A percentile compares a stretch with the other conserved stretches of the same genome.
phyloP scores from a whole-genome alignment of 768 basidiomycete genomes.

The Lentinula raphanica region DNA sequence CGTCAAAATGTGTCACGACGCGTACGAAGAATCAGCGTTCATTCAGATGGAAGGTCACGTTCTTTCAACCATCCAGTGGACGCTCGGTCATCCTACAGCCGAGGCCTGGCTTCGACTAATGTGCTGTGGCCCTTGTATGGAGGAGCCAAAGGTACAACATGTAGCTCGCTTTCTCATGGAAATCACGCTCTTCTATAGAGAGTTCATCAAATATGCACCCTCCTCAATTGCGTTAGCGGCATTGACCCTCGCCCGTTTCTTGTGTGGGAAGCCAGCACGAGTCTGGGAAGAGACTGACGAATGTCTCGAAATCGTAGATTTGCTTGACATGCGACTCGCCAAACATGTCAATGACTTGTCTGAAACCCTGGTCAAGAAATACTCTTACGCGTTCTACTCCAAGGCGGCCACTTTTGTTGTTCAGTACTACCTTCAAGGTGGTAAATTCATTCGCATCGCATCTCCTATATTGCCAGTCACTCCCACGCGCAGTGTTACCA shows the following conservation, averaged over 20 bases:
- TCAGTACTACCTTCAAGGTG: conserved; percentile 90
- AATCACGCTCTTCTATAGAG: conserved; percentile 95
- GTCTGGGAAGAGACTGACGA: conserved; percentile 83
- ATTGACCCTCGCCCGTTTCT: conserved; percentile 81
- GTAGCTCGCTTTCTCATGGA: conserved; percentile 99
- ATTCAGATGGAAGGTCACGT: conserved; percentile 99
- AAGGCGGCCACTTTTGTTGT: conserved; percentile 92
- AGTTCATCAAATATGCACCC: conserved; percentile 82
- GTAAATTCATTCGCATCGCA: conserved; percentile 55
- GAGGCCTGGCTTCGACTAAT: conserved; percentile 93
- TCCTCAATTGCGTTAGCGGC: conserved; percentile 89
- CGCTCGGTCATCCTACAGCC: conserved; percentile 93
- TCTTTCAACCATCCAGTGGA: conserved; percentile 93
- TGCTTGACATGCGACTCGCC: conserved; percentile 80
- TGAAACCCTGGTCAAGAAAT: conserved; percentile 96
- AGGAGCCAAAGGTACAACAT: conserved; percentile 89
- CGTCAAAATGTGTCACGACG: conserved; percentile 90
- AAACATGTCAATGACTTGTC: conserved; percentile 90
- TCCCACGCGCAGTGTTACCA: conserved; percentile 45
- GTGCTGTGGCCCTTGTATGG: conserved; percentile 68
- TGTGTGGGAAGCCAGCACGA: conserved; percentile 76
- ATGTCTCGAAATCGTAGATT: conserved; percentile 77
- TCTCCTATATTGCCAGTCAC: conserved; percentile 61
- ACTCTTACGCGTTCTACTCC: conserved; percentile 94
- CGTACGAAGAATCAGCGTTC: conserved; percentile 96